These are phyloP conservation scores for Erysimum pusillum DNA, from an alignment of 441 rosid genomes.

Conservation along the genomic window DNA sequence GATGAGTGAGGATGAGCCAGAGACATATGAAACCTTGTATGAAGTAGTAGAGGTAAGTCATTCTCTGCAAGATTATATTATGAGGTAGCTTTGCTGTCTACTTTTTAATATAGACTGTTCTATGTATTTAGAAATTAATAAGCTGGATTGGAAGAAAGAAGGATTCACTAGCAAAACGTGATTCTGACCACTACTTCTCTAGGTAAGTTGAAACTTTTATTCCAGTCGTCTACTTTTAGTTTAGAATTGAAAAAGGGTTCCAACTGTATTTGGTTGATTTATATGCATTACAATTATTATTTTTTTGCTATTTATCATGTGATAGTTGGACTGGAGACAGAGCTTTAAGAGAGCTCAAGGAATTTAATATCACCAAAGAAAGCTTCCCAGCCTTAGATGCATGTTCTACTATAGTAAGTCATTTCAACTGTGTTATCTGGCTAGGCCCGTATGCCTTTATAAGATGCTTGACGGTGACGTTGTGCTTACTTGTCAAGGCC, in stretches of 20 bases:
- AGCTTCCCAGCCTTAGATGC: conserved; percentile 88
- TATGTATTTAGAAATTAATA: conserved; percentile 65
- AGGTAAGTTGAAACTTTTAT: conserved; percentile 55
- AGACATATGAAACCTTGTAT: conserved; percentile 77
- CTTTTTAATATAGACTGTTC: conserved; percentile 36
- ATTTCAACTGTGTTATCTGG: conserved; percentile 47
- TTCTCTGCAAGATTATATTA: conserved; percentile 13
- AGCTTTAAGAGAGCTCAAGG: conserved; percentile 88
- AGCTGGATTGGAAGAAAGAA: conserved; percentile 82
- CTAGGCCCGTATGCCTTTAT: conserved; percentile 22
- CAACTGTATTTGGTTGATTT: neutral
- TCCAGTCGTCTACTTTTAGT: neutral
- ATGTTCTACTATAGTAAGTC: conserved; percentile 79
- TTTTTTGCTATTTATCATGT: too few species aligned
- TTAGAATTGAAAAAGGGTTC: neutral
- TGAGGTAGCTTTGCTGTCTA: conserved; percentile 24
- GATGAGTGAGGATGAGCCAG: conserved; percentile 59
- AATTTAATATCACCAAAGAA: conserved; percentile 83
- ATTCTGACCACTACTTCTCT: conserved; percentile 82
- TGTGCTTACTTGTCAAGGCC: conserved; percentile 60
- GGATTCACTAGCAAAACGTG: conserved; percentile 72
- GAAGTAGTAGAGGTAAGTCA: conserved; percentile 80
- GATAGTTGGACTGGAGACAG: conserved; percentile 77
- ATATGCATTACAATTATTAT: too few species aligned
- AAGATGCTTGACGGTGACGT: conserved; percentile 23